These are phyloP conservation scores for Amanita polypyramis DNA, from an alignment of 768 basidiomycete genomes.

Conservation along the genomic window DNA sequence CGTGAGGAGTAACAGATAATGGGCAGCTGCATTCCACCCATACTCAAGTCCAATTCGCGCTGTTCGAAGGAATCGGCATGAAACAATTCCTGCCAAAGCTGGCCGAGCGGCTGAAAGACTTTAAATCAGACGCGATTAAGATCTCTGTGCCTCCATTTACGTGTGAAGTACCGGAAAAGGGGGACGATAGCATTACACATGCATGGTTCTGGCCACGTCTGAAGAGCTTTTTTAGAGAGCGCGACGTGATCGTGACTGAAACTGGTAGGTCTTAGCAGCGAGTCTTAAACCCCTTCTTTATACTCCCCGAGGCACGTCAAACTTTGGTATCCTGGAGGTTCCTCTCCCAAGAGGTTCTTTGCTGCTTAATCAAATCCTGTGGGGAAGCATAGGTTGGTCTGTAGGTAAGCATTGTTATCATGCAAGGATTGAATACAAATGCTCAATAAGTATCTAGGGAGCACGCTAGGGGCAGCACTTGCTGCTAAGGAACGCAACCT, in stretches of 20 bases:
- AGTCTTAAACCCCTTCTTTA: background rate
- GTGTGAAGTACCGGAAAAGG: constrained; percentile 27
- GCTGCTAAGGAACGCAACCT: constrained; percentile 58
- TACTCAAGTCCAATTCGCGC: constrained; percentile 53
- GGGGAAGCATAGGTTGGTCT: constrained; percentile 90
- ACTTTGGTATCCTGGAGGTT: constrained; percentile 78
- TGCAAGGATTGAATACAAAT: background rate
- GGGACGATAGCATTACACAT: constrained; percentile 58
- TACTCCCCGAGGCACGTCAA: constrained; percentile 49
- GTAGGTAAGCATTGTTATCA: constrained; percentile 36
- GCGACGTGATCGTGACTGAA: constrained; percentile 79
- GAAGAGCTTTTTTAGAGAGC: constrained; percentile 54
- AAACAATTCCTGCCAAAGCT: constrained; percentile 68
- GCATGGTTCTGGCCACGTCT: constrained; percentile 79
- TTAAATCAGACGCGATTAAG: constrained; percentile 26
- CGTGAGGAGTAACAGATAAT: background rate
- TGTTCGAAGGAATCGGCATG: constrained; percentile 62
- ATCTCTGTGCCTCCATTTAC: constrained; percentile 36
- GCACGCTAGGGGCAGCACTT: constrained; percentile 68
- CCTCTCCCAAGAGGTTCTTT: constrained; percentile 62
- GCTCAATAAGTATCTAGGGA: constrained; percentile 22
- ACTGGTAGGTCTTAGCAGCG: constrained; percentile 40
- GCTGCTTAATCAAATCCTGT: constrained; percentile 70
- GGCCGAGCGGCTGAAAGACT: constrained; percentile 38
- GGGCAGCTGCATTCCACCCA: constrained; percentile 66